A percentile compares a stretch with the other conserved stretches of the same genome.
Conservation (phyloP, 768 basidiomycete genomes). For the Naganishia antarctica region DNA sequence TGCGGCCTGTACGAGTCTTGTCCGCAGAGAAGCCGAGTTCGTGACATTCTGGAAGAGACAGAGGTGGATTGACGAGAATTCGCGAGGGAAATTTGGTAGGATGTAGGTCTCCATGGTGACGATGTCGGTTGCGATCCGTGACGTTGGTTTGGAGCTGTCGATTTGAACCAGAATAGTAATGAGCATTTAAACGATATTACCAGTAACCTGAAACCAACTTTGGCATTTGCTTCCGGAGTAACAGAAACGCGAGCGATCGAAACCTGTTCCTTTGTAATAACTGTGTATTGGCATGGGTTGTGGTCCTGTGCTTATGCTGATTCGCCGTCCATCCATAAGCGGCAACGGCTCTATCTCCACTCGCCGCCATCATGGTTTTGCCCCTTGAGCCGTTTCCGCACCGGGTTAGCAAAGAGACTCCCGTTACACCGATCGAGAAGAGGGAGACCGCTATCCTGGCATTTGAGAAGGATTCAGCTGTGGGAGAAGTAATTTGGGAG, state of each 20-base stretch:
- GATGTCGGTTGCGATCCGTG: not conserved
- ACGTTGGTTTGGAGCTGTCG: no score
- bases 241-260: not conserved
- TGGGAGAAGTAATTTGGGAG: constrained; percentile 7
- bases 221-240: constrained; percentile 1
- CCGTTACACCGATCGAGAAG: constrained; percentile 8
- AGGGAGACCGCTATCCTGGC: constrained; percentile 6
- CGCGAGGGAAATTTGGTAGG: constrained; percentile 38
- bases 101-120: constrained; percentile 48
- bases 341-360: not conserved
- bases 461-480: constrained; percentile 16
- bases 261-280: no score
- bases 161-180: no score
- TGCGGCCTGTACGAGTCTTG: constrained; percentile 68
- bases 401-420: not conserved
- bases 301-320: no score
- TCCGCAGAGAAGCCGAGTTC: constrained; percentile 61
- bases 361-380: not conserved
- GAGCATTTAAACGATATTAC: no score
- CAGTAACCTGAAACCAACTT: no score
- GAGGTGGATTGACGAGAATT: constrained; percentile 29
- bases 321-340: no score
- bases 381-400: constrained; percentile 12
- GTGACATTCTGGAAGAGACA: constrained; percentile 65
- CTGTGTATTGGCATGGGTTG: no score